A percentile compares a stretch with the other conserved stretches of the same genome.
These are phyloP conservation scores for Rhynchospora breviuscula DNA, from an alignment of 176 grass and related monocot genomes.

Conservation along the genomic window DNA sequence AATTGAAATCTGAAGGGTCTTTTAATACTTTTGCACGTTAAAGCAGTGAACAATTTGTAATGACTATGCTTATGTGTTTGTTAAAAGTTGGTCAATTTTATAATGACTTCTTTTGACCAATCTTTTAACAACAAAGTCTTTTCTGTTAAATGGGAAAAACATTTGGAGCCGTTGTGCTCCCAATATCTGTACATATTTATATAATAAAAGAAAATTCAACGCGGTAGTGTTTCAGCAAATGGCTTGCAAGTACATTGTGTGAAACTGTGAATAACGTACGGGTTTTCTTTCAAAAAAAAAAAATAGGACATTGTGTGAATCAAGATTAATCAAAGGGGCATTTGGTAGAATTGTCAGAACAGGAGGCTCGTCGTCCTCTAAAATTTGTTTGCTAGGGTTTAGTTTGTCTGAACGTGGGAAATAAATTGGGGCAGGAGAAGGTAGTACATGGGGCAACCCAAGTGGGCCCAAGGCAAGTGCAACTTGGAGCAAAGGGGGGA, in stretches of 20 bases:
- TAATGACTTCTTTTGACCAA: slow-evolving; percentile 1
- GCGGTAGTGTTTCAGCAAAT: not conserved
- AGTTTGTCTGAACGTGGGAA: slow-evolving; percentile 4
- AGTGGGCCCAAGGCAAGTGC: slow-evolving; percentile 1
- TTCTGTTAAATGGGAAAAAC: not conserved
- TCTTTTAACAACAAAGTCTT: not conserved
- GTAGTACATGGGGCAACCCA: not conserved
- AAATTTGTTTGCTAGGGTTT: not conserved
- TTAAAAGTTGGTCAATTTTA: not conserved
- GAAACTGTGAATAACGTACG: no score
- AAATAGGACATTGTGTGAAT: not conserved
- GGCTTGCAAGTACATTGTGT: not conserved
- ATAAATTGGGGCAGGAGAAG: slow-evolving; percentile 11
- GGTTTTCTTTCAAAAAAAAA: no score
- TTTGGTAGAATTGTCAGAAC: not conserved
- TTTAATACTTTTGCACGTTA: not conserved
- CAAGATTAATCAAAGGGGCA: not conserved
- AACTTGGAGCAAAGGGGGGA: slow-evolving; percentile 28
- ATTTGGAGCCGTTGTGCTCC: not conserved
- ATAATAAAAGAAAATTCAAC: not conserved
- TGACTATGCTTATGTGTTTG: not conserved
- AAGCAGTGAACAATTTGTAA: not conserved
- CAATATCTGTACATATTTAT: not conserved
- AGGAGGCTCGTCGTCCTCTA: not conserved
- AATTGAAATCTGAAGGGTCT: not conserved